phyloP scores from a whole-genome alignment of 2,329 filamentous ascomycete species.

The Paraphoma chrysanthemicola region DNA sequence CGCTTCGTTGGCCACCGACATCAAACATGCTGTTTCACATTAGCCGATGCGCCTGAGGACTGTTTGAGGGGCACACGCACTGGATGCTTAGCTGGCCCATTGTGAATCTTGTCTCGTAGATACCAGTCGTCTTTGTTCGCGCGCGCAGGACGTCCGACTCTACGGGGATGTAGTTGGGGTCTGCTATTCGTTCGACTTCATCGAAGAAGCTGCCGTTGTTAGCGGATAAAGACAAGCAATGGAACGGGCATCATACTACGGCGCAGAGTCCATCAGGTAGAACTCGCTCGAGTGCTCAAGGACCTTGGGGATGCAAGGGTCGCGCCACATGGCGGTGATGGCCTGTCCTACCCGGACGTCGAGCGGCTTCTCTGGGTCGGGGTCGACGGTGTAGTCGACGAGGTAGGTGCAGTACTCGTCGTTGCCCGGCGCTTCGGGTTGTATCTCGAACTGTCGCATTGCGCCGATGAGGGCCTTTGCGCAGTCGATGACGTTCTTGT shows the following conservation, averaged over 20 bases:
- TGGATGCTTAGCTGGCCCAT: constrained; percentile 99
- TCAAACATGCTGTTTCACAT: constrained; percentile 86
- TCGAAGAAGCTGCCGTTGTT: constrained; percentile 81
- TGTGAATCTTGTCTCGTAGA: constrained; percentile 97
- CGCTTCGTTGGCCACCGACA: constrained; percentile 94
- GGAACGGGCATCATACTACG: constrained; percentile 73
- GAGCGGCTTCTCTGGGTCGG: constrained; percentile 85
- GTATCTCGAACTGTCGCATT: constrained; percentile 89
- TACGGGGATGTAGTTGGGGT: constrained; percentile 84
- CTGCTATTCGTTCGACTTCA: constrained; percentile 84
- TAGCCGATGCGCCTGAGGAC: constrained; percentile 27
- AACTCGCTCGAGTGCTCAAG: constrained; percentile 97
- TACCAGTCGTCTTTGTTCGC: constrained; percentile 97
- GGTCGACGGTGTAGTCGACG: constrained; percentile 85
- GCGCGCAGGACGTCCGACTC: constrained; percentile 96
- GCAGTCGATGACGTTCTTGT: constrained; percentile 98
- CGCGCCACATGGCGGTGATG: constrained; percentile 87
- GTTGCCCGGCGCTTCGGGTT: constrained; percentile 75
- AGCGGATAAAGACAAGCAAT: constrained; percentile 9
- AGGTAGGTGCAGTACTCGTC: constrained; percentile 79
- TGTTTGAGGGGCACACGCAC: constrained; percentile 62
- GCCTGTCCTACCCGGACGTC: constrained; percentile 82
- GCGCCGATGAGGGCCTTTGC: constrained; percentile 90
- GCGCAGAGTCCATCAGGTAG: constrained; percentile 98
- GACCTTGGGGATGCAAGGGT: constrained; percentile 80